Percentiles rank a stretch among this genome's conserved stretches.
These are phyloP conservation scores for Xylaria multiplex DNA, from an alignment of 2,329 filamentous ascomycete species.

Conservation along the genomic window DNA sequence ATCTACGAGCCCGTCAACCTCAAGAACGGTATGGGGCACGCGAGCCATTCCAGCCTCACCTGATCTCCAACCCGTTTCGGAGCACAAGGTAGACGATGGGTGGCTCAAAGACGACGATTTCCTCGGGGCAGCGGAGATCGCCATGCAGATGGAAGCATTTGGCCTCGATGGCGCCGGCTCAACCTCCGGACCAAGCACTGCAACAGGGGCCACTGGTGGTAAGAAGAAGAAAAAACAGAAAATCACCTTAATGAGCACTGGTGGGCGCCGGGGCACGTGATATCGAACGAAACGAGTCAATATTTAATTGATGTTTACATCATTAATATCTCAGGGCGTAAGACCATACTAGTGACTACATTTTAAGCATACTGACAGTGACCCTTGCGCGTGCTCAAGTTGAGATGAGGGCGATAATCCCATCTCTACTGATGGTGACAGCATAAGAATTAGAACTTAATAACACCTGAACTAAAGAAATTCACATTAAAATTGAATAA, in stretches of 20 bases:
- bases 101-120: slow-evolving; percentile 88
- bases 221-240: slow-evolving; percentile 79
- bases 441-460: slow-evolving; percentile 2
- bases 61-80: slow-evolving; percentile 56
- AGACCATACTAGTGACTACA: background rate
- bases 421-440: background rate
- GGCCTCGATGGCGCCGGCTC: slow-evolving; percentile 50
- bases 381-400: slow-evolving; percentile 17
- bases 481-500: background rate
- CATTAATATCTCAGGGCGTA: background rate
- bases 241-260: slow-evolving; percentile 77
- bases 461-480: slow-evolving; percentile 10
- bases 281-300: background rate
- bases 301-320: slow-evolving; percentile 2
- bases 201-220: slow-evolving; percentile 47
- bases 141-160: slow-evolving; percentile 67
- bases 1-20: slow-evolving; percentile 80
- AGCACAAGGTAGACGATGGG: slow-evolving; percentile 72
- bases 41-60: slow-evolving; percentile 71
- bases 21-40: slow-evolving; percentile 94
- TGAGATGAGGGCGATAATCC: background rate
- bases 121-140: slow-evolving; percentile 68
- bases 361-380: slow-evolving; percentile 6
- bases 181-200: slow-evolving; percentile 27
- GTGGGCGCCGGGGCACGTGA: slow-evolving; percentile 55